phyloP scores from a whole-genome alignment of 2,329 filamentous ascomycete genomes.

The Diplodia sapinea region DNA sequence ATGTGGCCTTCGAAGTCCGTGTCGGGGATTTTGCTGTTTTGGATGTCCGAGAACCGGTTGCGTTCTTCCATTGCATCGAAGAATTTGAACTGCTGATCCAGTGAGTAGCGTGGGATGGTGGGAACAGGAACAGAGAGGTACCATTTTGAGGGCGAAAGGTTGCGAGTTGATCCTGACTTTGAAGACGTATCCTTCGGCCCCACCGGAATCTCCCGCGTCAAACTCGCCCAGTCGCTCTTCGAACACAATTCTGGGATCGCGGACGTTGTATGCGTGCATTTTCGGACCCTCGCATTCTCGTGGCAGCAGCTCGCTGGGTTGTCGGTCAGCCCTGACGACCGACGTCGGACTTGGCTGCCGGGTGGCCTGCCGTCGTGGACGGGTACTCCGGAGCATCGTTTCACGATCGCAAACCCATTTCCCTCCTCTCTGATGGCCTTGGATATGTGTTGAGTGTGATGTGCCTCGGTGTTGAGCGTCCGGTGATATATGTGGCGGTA shows the following conservation, averaged over 20 bases:
- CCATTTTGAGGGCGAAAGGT: slow-evolving; percentile 5
- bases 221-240: not conserved
- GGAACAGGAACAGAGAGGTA: not conserved
- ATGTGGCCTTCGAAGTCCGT: not conserved
- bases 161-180: not conserved
- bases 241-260: not conserved
- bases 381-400: not conserved
- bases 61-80: not conserved
- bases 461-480: not conserved
- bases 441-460: not conserved
- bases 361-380: too few relatives aligned
- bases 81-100: not conserved
- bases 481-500: not conserved
- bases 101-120: not conserved
- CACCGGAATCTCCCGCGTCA: not conserved
- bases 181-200: not conserved
- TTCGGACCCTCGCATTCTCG: slow-evolving; percentile 2
- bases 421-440: not conserved
- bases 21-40: not conserved
- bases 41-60: not conserved
- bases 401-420: not conserved
- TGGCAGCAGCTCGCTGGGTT: not conserved
- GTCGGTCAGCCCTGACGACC: too few relatives aligned
- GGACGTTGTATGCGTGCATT: not conserved
- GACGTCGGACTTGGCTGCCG: too few relatives aligned